A percentile compares a stretch with the other conserved stretches of the same genome.
Evolutionary conservation across 208 protist species (phyloP).

Genomic region (Leishmania major): DNA sequence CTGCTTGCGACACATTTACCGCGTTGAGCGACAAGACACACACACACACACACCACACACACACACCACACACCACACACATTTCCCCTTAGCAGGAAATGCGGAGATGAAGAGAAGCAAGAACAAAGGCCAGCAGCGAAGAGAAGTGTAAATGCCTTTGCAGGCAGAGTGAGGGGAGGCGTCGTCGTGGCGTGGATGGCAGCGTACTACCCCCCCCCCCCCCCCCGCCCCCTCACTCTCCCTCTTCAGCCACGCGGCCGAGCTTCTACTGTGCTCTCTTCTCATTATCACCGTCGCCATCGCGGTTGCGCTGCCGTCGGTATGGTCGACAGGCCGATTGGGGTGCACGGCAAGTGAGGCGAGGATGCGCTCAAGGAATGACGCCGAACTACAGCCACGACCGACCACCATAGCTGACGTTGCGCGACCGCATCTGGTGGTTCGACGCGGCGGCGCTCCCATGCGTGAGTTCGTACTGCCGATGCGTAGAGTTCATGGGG

Average conservation of each 20-base stretch:
- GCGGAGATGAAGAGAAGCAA: background rate
- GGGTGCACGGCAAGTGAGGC: background rate
- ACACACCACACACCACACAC: no score
- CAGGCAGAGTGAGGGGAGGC: background rate
- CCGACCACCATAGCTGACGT: background rate
- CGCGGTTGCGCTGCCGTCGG: background rate
- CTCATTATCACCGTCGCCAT: background rate
- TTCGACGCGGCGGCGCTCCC: background rate
- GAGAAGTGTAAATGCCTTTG: background rate
- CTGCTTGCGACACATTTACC: no score
- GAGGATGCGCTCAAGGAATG: background rate
- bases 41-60: no score
- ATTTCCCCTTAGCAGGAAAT: no score
- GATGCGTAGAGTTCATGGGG: background rate
- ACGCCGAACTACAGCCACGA: background rate
- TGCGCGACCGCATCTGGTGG: background rate
- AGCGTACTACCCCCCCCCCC: no score
- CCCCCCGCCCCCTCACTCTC: background rate
- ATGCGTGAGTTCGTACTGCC: no score
- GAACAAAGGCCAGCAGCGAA: background rate
- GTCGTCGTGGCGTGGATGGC: no score
- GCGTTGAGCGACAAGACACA: no score
- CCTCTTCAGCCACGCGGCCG: background rate
- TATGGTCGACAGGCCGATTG: background rate
- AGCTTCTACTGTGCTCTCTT: background rate